Conservation (phyloP, 371 early-diverging fungal species). For the Mucor circinelloides region DNA sequence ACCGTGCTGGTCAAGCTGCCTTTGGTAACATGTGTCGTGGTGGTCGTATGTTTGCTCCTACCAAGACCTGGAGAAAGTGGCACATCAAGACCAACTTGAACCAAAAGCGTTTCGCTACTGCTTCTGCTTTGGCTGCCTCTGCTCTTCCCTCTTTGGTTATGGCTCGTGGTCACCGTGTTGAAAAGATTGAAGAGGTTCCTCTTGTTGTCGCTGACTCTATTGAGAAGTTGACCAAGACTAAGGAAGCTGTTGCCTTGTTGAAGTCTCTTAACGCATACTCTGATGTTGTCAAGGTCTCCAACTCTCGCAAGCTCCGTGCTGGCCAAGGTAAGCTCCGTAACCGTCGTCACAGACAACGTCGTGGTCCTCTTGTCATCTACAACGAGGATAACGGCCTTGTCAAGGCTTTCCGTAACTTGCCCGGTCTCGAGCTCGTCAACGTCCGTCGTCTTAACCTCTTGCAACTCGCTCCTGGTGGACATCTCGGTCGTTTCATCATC, state of each 20-base stretch:
- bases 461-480: constrained; percentile 99
- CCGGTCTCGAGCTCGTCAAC: constrained; percentile 96
- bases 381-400: constrained; percentile 94
- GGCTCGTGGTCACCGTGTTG: constrained; percentile 99
- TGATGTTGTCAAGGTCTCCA: constrained; percentile 97
- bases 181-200: constrained; percentile 95
- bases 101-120: constrained; percentile 98
- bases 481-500: constrained; percentile 99
- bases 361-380: constrained; percentile 98
- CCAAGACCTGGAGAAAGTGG: constrained; percentile 99
- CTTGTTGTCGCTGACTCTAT: constrained; percentile 89
- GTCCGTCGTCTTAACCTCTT: constrained; percentile 96
- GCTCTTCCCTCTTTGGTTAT: constrained; percentile 96
- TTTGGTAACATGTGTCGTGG: constrained; percentile 60
- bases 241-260: constrained; percentile 93
- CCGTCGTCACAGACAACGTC: constrained; percentile 98
- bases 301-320: constrained; percentile 97
- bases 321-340: constrained; percentile 99
- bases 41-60: constrained; percentile 99
- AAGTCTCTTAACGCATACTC: constrained; percentile 93
- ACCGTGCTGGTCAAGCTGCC: constrained; percentile 99
- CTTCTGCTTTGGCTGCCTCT: constrained; percentile 98
- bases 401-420: constrained; percentile 99
- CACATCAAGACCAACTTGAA: constrained; percentile 98
- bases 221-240: constrained; percentile 93